These are phyloP conservation scores for Solanum rostratum DNA, from an alignment of 257 asterid genomes.

Conservation along the genomic window DNA sequence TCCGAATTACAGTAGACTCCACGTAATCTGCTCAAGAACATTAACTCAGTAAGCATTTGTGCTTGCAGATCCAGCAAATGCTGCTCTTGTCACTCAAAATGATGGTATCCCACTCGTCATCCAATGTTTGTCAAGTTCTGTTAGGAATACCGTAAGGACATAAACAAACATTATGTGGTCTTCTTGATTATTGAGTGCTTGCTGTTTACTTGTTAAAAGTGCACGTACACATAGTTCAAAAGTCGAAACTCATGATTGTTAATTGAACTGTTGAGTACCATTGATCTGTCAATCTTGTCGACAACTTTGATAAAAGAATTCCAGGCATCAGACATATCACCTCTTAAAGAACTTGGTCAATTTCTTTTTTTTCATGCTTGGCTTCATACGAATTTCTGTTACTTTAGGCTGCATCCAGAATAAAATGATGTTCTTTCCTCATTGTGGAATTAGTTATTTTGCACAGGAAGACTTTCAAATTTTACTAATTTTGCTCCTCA, in stretches of 20 bases:
- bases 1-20: not conserved
- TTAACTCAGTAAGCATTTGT: not conserved
- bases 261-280: not conserved
- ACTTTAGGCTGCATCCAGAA: not conserved
- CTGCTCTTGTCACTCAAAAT: constrained; percentile 50
- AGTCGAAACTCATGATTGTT: not conserved
- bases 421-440: not conserved
- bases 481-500: not conserved
- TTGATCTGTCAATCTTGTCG: not conserved
- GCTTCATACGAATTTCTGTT: not conserved
- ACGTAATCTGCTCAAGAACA: not conserved
- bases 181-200: not conserved
- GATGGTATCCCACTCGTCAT: constrained; percentile 78
- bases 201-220: not conserved
- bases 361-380: not conserved
- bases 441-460: not conserved
- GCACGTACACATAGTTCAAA: not conserved
- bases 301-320: not conserved
- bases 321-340: not conserved
- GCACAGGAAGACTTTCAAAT: not conserved
- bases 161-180: not conserved
- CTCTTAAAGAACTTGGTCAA: not conserved
- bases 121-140: constrained; percentile 89
- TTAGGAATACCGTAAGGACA: constrained; percentile 66
- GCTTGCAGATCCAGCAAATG: constrained; percentile 70